Percentiles rank a stretch among this genome's conserved stretches.
Evolutionary conservation across 2,329 filamentous ascomycete genomes (phyloP).

Genomic region (Phyllosticta paracitricarpa): DNA sequence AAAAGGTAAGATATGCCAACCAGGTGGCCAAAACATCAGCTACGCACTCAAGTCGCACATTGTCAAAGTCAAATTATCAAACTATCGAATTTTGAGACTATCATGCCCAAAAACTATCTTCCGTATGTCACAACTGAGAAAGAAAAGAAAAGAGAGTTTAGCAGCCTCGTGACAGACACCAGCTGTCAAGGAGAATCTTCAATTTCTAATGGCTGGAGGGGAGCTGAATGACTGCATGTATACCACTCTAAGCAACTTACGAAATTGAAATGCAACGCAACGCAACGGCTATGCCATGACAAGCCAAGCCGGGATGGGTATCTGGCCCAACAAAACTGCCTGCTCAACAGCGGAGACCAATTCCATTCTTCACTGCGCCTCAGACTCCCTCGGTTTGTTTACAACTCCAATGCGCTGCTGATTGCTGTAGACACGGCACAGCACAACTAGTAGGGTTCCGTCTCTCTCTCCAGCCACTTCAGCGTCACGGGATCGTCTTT

Average conservation of each 20-base stretch:
- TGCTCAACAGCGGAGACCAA: background rate
- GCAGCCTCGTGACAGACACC: no score
- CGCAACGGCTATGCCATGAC: background rate
- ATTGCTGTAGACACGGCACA: background rate
- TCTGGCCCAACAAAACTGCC: background rate
- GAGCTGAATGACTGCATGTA: background rate
- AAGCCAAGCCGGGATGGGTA: background rate
- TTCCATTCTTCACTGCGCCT: background rate
- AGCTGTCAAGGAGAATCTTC: no score
- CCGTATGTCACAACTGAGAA: no score
- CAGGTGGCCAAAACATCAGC: no score
- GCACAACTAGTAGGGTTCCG: slow-evolving; percentile 47
- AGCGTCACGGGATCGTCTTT: slow-evolving; percentile 59
- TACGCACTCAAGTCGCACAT: no score
- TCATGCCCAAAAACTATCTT: no score
- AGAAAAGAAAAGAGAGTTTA: no score
- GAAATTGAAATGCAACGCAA: background rate
- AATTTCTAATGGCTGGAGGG: no score
- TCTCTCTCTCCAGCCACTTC: slow-evolving; percentile 81
- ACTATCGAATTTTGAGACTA: no score
- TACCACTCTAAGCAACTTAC: background rate
- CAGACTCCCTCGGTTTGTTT: background rate
- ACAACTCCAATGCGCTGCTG: background rate
- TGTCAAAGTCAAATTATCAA: no score
- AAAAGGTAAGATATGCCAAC: no score